These are phyloP conservation scores for Trichosporon coremiiforme DNA, from an alignment of 1,284 basidiomycete genomes.

Conservation along the genomic window DNA sequence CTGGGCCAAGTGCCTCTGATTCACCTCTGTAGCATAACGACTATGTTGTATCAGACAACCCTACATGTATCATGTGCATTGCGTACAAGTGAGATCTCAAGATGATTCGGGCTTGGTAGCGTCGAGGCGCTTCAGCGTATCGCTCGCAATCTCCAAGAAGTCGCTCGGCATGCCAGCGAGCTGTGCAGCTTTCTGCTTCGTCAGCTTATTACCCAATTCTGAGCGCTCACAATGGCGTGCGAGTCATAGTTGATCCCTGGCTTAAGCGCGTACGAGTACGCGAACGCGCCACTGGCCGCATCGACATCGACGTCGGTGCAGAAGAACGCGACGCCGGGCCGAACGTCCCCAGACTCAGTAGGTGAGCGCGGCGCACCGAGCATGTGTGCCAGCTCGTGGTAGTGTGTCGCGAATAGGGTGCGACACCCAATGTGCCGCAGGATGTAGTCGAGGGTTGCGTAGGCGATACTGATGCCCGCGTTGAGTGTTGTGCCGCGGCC, in stretches of 20 bases:
- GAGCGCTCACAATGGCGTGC: slow-evolving; percentile 70
- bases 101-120: not conserved
- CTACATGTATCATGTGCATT: not conserved
- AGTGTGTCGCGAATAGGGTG: slow-evolving; percentile 93
- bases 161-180: slow-evolving; percentile 77
- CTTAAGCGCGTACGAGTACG: slow-evolving; percentile 78
- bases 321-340: slow-evolving; percentile 70
- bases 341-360: slow-evolving; percentile 38
- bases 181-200: slow-evolving; percentile 68
- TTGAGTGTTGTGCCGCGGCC: slow-evolving; percentile 90
- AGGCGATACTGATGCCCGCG: slow-evolving; percentile 91
- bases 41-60: not conserved
- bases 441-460: slow-evolving; percentile 83
- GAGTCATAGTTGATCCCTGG: slow-evolving; percentile 88
- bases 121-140: slow-evolving; percentile 34
- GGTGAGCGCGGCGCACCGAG: slow-evolving; percentile 58
- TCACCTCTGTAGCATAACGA: not conserved
- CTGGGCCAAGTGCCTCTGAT: slow-evolving; percentile 35
- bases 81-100: not conserved
- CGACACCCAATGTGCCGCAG: slow-evolving; percentile 73
- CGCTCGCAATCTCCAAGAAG: slow-evolving; percentile 44
- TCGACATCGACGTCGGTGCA: slow-evolving; percentile 86
- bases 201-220: slow-evolving; percentile 5
- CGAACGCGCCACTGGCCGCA: slow-evolving; percentile 71
- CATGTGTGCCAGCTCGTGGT: slow-evolving; percentile 89